These are phyloP conservation scores for Massariosphaeria phaeospora DNA, from an alignment of 495 filamentous ascomycete species.

Conservation along the genomic window DNA sequence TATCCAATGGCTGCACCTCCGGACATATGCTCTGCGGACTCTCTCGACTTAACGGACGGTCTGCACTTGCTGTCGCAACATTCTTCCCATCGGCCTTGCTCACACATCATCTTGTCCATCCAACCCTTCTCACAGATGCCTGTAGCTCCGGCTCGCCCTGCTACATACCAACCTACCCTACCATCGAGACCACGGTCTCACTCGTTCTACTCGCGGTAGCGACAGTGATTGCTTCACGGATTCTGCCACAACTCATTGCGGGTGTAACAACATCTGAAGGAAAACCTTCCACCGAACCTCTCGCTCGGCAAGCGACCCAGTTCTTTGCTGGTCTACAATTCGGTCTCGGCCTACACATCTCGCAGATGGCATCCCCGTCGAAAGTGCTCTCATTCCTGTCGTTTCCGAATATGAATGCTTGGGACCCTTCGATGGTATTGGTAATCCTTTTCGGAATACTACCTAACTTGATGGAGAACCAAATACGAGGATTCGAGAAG, in stretches of 20 bases:
- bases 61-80: slow-evolving; percentile 49
- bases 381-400: slow-evolving; percentile 55
- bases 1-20: slow-evolving; percentile 52
- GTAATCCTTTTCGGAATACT: slow-evolving; percentile 50
- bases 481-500: slow-evolving; percentile 19
- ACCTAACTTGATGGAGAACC: slow-evolving; percentile 43
- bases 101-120: slow-evolving; percentile 47
- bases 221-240: slow-evolving; percentile 39
- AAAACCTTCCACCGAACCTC: slow-evolving; percentile 34
- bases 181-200: slow-evolving; percentile 34
- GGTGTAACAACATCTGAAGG: neutral
- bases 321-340: slow-evolving; percentile 51
- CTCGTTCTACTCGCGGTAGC: slow-evolving; percentile 38
- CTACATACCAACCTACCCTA: slow-evolving; percentile 49
- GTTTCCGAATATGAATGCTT: slow-evolving; percentile 44
- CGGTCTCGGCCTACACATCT: slow-evolving; percentile 51
- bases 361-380: slow-evolving; percentile 51
- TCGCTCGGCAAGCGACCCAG: slow-evolving; percentile 23
- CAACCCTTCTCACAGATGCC: slow-evolving; percentile 25
- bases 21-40: slow-evolving; percentile 60
- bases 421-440: slow-evolving; percentile 52
- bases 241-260: slow-evolving; percentile 30
- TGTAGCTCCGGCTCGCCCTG: slow-evolving; percentile 45
- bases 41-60: slow-evolving; percentile 50
- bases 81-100: slow-evolving; percentile 53